Base-by-base conservation (phyloP, 2,329 filamentous ascomycete species). In the Botryosphaeria agaves region DNA sequence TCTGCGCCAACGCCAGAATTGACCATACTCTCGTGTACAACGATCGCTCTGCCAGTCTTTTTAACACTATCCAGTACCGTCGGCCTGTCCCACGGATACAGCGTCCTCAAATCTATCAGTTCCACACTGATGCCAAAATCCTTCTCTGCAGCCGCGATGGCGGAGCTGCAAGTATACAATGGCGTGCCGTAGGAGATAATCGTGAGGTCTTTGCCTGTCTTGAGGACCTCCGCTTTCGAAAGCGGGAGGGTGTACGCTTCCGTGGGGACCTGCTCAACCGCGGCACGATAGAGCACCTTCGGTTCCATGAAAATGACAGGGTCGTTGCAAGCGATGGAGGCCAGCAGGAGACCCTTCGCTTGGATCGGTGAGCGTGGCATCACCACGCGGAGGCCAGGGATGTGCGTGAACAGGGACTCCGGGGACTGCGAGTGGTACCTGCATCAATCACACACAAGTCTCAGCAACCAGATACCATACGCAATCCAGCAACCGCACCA, bases 261-360 rank as follows among this genome's bases (percentile, higher is more conserved):
- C 1, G 74, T 69, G 0, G 85, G 85, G 1, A 94, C 85, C 51
- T 93, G 81, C 53, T 94, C 85, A 17, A 92, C 81, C 0, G 85
- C 81, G 0, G 85, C 84, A 14, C 85, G 76, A 52, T 94, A 94
- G 8, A 94, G 61, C 28, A 89, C 80, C 58, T 94, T 94, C 26
- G 85, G 85, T 51, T 94, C 85, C 75, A 94, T 75, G 54, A 94
- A 92, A 31, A 94, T 62, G 37, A 87, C 82, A 0, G 85, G 85
- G 50, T 94, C 85, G 37, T 83, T 81, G 44, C 66, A 72, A 57
- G 59, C 71, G 30, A 72, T 72, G 31, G 92, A 83, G 3, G 78
- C 67, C 3, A 92, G 62, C 30, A 93, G 59, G 3, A 94, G 62
- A 2, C 85, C 85, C 53, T 94, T 94, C 4, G 85, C 85, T 53